These are phyloP conservation scores for Hylodesmum podocarpum DNA, from an alignment of 306 rosid species.

Conservation along the genomic window DNA sequence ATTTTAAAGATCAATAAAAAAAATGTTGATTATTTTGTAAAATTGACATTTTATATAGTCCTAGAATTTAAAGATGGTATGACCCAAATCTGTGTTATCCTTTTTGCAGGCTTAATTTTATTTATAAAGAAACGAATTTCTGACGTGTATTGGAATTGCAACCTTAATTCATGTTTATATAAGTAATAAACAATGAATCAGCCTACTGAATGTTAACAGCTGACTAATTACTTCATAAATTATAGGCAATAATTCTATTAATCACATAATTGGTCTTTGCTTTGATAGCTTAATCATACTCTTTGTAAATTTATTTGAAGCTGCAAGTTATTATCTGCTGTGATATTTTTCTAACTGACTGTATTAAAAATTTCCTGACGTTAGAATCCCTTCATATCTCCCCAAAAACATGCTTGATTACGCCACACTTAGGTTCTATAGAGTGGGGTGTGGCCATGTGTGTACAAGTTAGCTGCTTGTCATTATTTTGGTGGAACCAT, in stretches of 20 bases:
- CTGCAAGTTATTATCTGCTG: not conserved
- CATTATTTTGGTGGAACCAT: not conserved
- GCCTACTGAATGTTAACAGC: not conserved
- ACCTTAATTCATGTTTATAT: not conserved
- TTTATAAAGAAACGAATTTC: not conserved
- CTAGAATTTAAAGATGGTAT: not conserved
- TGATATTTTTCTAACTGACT: not conserved
- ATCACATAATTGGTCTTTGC: not conserved
- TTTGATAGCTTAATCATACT: constrained; percentile 13
- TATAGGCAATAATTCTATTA: not conserved
- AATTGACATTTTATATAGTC: not conserved
- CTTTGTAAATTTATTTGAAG: not conserved
- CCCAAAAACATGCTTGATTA: not conserved
- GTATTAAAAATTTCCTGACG: not conserved
- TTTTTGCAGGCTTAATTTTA: constrained; percentile 6
- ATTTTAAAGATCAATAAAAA: constrained; percentile 13
- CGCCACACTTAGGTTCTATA: not conserved
- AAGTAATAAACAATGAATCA: not conserved
- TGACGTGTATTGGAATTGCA: not conserved
- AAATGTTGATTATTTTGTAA: not conserved
- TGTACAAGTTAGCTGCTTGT: not conserved
- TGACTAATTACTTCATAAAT: not conserved
- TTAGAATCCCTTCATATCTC: constrained; percentile 6
- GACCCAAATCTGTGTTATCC: constrained; percentile 6
- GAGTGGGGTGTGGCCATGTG: not conserved